These are phyloP conservation scores for Trichoderma atroviride DNA, from an alignment of 2,329 filamentous ascomycete species.

Conservation along the genomic window DNA sequence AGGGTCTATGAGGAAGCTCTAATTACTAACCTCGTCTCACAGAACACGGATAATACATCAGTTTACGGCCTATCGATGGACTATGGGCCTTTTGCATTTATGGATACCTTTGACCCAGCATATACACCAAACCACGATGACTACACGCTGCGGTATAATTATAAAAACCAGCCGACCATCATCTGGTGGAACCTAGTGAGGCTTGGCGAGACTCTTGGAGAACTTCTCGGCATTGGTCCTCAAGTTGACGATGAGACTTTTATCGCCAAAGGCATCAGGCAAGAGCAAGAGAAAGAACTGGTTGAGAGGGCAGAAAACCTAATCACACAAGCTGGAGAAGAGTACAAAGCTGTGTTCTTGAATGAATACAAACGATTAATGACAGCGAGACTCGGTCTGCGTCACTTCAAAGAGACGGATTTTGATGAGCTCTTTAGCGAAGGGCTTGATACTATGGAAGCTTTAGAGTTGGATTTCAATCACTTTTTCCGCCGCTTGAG, in stretches of 20 bases:
- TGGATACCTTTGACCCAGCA: conserved; percentile 91
- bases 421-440: conserved; percentile 83
- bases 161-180: conserved; percentile 90
- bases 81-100: conserved; percentile 95
- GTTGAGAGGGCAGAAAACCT: conserved; percentile 79
- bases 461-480: conserved; percentile 86
- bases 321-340: conserved; percentile 79
- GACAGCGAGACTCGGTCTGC: conserved; percentile 76
- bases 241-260: conserved; percentile 74
- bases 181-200: conserved; percentile 99
- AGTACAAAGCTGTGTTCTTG: conserved; percentile 86
- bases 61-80: conserved; percentile 87
- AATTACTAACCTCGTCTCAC: conserved; percentile 29
- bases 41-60: conserved; percentile 96
- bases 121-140: conserved; percentile 99
- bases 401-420: conserved; percentile 68
- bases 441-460: conserved; percentile 78
- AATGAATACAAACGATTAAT: conserved; percentile 88
- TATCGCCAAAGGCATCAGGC: conserved; percentile 67
- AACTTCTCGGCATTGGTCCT: conserved; percentile 78
- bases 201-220: conserved; percentile 84
- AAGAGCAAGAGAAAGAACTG: conserved; percentile 67
- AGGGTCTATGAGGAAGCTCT: neutral
- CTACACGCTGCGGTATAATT: conserved; percentile 81
- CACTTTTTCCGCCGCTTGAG: conserved; percentile 87